phyloP scores from a whole-genome alignment of 1,284 basidiomycete genomes.

The Puccinia brachypodii region DNA sequence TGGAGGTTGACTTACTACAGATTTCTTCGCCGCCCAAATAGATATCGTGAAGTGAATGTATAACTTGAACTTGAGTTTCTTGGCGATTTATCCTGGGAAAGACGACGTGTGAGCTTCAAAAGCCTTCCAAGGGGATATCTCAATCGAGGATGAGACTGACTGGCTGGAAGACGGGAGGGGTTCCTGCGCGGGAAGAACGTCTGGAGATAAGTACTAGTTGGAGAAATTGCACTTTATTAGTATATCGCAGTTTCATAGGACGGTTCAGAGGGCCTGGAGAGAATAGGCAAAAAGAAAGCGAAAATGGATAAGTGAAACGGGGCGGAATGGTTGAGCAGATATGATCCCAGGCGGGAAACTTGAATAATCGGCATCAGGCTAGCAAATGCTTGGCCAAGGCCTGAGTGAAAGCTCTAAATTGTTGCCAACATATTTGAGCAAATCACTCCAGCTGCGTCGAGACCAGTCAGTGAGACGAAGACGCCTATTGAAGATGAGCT shows the following conservation, averaged over 20 bases:
- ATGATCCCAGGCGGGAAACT: slow-evolving; percentile 23
- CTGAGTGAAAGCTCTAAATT: not conserved
- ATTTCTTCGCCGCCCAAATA: not conserved
- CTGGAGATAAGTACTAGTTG: not conserved
- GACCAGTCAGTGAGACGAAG: not conserved
- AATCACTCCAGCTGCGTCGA: not conserved
- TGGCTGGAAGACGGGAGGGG: no score
- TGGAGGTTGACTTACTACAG: slow-evolving; percentile 3
- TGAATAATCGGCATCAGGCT: slow-evolving; percentile 23
- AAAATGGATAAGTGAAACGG: not conserved
- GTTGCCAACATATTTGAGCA: not conserved
- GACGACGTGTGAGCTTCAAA: not conserved
- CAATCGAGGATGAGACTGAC: not conserved
- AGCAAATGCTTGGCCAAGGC: slow-evolving; percentile 9
- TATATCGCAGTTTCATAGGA: slow-evolving; percentile 12
- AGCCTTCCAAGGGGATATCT: not conserved
- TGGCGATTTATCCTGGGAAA: not conserved
- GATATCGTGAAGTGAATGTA: not conserved
- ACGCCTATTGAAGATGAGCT: not conserved
- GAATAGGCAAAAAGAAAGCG: not conserved
- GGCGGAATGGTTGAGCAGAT: slow-evolving; percentile 2
- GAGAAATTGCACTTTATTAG: slow-evolving; percentile 21
- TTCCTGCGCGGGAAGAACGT: not conserved
- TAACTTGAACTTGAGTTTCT: not conserved
- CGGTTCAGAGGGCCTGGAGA: slow-evolving; percentile 2